Evolutionary conservation across 2,329 filamentous ascomycete species (phyloP).

Genomic region (Parastagonospora avenae): DNA sequence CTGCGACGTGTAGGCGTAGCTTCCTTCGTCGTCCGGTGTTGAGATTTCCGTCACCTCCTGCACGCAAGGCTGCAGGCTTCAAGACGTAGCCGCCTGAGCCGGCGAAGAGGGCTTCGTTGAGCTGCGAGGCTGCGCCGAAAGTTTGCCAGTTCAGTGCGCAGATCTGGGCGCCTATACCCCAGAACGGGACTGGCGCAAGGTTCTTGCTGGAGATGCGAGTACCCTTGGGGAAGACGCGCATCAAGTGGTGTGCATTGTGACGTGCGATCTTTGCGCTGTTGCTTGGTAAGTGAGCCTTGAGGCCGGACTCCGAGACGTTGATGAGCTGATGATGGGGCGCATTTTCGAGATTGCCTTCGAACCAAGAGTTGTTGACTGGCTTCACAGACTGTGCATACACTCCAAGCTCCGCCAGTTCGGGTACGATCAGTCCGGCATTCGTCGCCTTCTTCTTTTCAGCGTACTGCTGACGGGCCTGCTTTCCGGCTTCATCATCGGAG

Average conservation of each 20-base stretch:
- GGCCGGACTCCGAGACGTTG: constrained; percentile 70
- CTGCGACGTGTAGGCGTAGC: constrained; percentile 64
- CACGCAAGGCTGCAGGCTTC: constrained; percentile 65
- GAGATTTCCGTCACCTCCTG: constrained; percentile 59
- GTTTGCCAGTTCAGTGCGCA: constrained; percentile 74
- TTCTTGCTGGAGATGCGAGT: constrained; percentile 71
- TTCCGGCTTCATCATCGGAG: constrained; percentile 51
- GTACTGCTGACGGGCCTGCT: constrained; percentile 60
- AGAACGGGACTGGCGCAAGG: constrained; percentile 66
- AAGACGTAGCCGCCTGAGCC: constrained; percentile 69
- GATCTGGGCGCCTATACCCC: constrained; percentile 71
- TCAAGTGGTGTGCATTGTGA: constrained; percentile 70
- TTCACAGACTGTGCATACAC: constrained; percentile 75
- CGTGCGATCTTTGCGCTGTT: constrained; percentile 56
- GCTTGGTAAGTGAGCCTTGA: constrained; percentile 58
- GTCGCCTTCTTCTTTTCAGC: constrained; percentile 58
- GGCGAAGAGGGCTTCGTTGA: constrained; percentile 71
- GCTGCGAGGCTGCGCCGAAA: constrained; percentile 68
- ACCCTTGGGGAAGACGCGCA: constrained; percentile 73
- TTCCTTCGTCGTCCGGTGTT: constrained; percentile 54
- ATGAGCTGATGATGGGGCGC: constrained; percentile 68
- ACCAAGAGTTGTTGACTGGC: constrained; percentile 70
- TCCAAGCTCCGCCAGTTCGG: constrained; percentile 68
- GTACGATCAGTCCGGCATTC: constrained; percentile 60
- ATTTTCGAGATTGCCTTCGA: constrained; percentile 54